A percentile compares a stretch with the other conserved stretches of the same genome.
phyloP scores from a whole-genome alignment of 1,284 basidiomycete genomes.

The Rhizopogon parksii region DNA sequence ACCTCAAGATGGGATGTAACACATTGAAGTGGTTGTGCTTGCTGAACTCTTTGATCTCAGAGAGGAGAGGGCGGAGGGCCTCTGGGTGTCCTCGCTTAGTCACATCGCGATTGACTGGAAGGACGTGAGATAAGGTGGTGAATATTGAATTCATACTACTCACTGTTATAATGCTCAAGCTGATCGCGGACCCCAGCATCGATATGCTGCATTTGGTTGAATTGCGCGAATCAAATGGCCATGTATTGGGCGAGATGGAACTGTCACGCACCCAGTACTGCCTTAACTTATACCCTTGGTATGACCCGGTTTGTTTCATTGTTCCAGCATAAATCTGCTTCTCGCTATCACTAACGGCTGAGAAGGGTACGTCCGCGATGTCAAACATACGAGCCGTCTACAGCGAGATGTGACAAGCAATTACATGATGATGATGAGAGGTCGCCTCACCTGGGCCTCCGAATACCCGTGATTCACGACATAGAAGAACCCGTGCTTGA shows the following conservation, averaged over 20 bases:
- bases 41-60: slow-evolving; percentile 50
- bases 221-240: neutral
- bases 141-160: slow-evolving; percentile 10
- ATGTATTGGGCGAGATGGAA: neutral
- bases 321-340: slow-evolving; percentile 45
- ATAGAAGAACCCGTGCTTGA: slow-evolving; percentile 58
- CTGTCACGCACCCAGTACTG: slow-evolving; percentile 43
- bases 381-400: slow-evolving; percentile 52
- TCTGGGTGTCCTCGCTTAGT: slow-evolving; percentile 41
- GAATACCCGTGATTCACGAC: slow-evolving; percentile 54
- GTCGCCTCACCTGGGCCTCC: slow-evolving; percentile 33
- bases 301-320: slow-evolving; percentile 46
- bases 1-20: slow-evolving; percentile 45
- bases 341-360: slow-evolving; percentile 46
- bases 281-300: slow-evolving; percentile 54
- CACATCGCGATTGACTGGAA: slow-evolving; percentile 42
- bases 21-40: slow-evolving; percentile 46
- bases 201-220: slow-evolving; percentile 36
- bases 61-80: slow-evolving; percentile 45
- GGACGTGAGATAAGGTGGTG: neutral
- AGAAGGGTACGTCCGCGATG: slow-evolving; percentile 58
- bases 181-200: slow-evolving; percentile 51
- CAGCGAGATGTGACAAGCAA: neutral
- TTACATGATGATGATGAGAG: neutral
- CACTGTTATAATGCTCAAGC: slow-evolving; percentile 53